Percentiles rank a stretch among this genome's conserved stretches.
phyloP scores from a whole-genome alignment of 2,329 filamentous ascomycete species.

The Penicillium sp. region DNA sequence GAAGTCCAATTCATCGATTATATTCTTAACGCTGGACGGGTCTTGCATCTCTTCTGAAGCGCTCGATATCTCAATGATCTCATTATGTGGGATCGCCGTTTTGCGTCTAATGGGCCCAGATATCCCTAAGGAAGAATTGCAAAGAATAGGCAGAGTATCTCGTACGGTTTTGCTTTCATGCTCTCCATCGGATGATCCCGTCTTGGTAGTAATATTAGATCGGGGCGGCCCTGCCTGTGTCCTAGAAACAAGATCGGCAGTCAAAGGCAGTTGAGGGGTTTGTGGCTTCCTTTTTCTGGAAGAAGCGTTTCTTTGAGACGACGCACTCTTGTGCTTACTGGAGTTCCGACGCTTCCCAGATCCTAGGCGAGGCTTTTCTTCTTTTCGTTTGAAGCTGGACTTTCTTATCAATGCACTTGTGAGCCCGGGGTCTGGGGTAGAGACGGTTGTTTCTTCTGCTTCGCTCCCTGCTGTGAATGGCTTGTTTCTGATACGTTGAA shows the following conservation, averaged over 20 bases:
- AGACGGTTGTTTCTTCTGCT: conserved; percentile 13
- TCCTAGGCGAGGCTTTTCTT: conserved; percentile 1
- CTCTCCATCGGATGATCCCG: no score
- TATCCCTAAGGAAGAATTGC: no score
- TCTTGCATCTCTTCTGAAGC: conserved; percentile 1
- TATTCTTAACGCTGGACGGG: background rate
- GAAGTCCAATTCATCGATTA: background rate
- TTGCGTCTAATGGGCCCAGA: no score
- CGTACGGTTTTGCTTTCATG: no score
- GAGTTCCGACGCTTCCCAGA: conserved; percentile 15
- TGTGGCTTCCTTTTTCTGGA: background rate
- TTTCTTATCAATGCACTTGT: conserved; percentile 1
- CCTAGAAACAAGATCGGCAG: background rate
- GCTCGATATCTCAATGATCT: conserved; percentile 15
- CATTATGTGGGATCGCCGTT: background rate
- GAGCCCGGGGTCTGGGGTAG: conserved; percentile 12
- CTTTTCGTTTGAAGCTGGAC: conserved; percentile 4
- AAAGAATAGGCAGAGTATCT: no score
- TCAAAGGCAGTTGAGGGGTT: conserved; percentile 12
- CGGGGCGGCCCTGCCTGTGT: no score
- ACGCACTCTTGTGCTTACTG: background rate
- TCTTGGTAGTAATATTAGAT: no score
- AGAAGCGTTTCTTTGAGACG: background rate
- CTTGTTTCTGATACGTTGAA: conserved; percentile 19
- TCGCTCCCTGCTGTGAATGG: conserved; percentile 1